phyloP scores from a whole-genome alignment of 2,329 filamentous ascomycete species.

The Ophiostoma quercus region DNA sequence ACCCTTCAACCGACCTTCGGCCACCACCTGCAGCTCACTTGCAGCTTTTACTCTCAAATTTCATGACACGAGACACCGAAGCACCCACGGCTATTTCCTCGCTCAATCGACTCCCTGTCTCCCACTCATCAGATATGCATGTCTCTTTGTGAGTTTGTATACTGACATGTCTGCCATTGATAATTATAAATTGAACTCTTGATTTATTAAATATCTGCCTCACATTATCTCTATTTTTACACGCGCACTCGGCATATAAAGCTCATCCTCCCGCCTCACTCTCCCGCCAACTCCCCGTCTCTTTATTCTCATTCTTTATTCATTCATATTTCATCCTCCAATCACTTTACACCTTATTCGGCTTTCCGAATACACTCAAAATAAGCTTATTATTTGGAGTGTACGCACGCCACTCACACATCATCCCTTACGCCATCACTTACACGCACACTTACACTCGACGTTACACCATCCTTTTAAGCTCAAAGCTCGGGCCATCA shows the following conservation, averaged over 20 bases:
- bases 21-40: not conserved
- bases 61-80: not conserved
- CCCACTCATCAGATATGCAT: not conserved
- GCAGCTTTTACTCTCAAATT: not conserved
- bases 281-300: not conserved
- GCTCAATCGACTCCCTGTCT: not conserved
- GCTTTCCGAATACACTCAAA: not conserved
- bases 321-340: no score
- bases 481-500: conserved; percentile 26
- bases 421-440: not conserved
- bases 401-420: not conserved
- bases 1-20: not conserved
- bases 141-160: not conserved
- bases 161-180: not conserved
- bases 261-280: not conserved
- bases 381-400: not conserved
- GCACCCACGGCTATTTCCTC: not conserved
- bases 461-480: not conserved
- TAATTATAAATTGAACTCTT: not conserved
- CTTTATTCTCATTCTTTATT: not conserved
- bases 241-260: not conserved
- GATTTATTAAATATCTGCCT: not conserved
- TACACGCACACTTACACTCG: not conserved
- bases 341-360: no score
- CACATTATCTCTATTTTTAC: not conserved